Evolutionary conservation across 2,329 filamentous ascomycete genomes (phyloP).

Genomic region (Pseudocercospora fuligena): DNA sequence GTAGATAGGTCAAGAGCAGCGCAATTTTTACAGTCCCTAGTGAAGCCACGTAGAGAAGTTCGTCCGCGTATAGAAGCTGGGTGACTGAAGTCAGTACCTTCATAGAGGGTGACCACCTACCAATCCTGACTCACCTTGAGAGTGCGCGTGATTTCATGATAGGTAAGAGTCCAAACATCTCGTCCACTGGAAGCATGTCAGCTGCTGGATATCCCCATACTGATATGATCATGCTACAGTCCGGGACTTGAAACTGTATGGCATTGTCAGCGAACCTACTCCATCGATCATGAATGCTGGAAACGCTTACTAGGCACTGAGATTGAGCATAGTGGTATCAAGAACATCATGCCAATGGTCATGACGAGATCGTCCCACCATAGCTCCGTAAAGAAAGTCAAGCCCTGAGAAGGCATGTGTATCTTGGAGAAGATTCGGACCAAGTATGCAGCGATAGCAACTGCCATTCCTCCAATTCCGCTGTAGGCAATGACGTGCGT

Average conservation of each 20-base stretch:
- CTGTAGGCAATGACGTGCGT: background rate
- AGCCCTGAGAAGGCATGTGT: constrained; percentile 1
- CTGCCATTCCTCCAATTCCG: constrained; percentile 1
- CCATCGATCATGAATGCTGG: background rate
- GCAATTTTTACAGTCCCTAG: constrained; percentile 21
- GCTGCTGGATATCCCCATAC: background rate
- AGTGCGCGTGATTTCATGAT: constrained; percentile 6
- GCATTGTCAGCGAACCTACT: background rate
- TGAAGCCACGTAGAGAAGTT: constrained; percentile 14
- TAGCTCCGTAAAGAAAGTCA: constrained; percentile 9
- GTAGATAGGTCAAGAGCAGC: constrained; percentile 22
- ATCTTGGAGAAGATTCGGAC: constrained; percentile 7
- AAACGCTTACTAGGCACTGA: constrained; percentile 1
- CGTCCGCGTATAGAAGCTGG: constrained; percentile 13
- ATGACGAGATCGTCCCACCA: constrained; percentile 21
- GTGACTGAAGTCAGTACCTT: background rate
- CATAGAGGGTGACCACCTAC: too few relatives aligned
- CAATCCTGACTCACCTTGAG: constrained; percentile 11
- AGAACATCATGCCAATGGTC: constrained; percentile 1
- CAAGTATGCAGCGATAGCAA: constrained; percentile 6
- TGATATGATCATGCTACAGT: constrained; percentile 2
- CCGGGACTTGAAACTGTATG: constrained; percentile 10
- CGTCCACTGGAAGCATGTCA: background rate
- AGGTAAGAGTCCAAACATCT: constrained; percentile 17
- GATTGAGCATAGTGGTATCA: constrained; percentile 8